Evolutionary conservation across 345 rosid genomes (phyloP), one percentile per base, ranked within the genome.

Genomic region (Tarenaya hassleriana): DNA sequence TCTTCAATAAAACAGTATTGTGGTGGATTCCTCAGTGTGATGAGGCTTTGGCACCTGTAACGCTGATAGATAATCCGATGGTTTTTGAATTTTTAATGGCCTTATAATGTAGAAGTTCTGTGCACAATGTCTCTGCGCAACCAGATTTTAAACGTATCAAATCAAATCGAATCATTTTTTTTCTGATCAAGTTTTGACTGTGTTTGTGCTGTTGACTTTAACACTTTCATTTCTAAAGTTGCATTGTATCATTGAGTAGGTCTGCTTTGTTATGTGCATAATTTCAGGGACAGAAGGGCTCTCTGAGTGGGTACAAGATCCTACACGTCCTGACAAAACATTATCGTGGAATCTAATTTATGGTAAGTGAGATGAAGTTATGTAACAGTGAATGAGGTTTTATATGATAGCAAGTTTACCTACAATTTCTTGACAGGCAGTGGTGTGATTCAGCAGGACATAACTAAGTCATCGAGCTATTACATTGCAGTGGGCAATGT

Each of bases 251-350:
- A n/a, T 47, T 47, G 11, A 24, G 63, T 27, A 10, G 31, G 27
- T 43, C 50, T 60, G 18, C 14, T 63, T 49, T 68, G 37, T 45
- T 73, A 50, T 52, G 58, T 47, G 45, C 63, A 42, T n/a, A 16
- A 62, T 52, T 75, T 52, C 77, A 92, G 98, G 98, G 47, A 74
- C 47, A 55, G 97, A 88, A 56, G 88, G 88, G 64, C 78, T 92
- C 67, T 55, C 79, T 52, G 77, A 73, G 55, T 92, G 99, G 99
- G 81, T 77, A 16, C 75, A 78, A 47, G 79, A 92, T 62, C 95
- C 95, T 52, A 73, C 90, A 44, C 78, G 80, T 75, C 86, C 97
- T 34, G 83, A 86, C 78, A 73, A 81, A 19, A 77, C 95, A 31
- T 56, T 85, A 55, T 83, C 94, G 20, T 89, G 97, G 97, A 83